Evolutionary conservation across 345 rosid genomes (phyloP).

Genomic region (Geranium rotundifolium): DNA sequence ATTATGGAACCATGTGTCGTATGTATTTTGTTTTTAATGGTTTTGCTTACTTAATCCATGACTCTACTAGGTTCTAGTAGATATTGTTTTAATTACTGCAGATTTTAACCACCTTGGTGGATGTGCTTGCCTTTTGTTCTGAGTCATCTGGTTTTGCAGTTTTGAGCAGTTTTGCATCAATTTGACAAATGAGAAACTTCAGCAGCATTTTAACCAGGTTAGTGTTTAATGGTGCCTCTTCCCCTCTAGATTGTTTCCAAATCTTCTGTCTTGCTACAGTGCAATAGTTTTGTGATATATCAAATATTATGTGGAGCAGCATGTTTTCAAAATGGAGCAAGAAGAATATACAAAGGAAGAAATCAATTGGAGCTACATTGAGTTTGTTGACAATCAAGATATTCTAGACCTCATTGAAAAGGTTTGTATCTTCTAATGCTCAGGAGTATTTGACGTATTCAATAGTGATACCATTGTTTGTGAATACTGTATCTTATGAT

Average conservation of each 20-base stretch:
- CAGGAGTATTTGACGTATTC: constrained; percentile 3
- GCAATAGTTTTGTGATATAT: background rate
- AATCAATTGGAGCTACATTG: constrained; percentile 99
- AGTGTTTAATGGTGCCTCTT: constrained; percentile 10
- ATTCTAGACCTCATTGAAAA: constrained; percentile 92
- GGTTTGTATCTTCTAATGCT: constrained; percentile 37
- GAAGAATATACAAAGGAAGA: constrained; percentile 94
- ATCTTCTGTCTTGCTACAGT: constrained; percentile 12
- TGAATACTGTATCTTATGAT: background rate
- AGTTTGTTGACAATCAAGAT: constrained; percentile 90
- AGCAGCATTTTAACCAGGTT: constrained; percentile 99
- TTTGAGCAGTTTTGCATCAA: constrained; percentile 99
- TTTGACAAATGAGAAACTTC: constrained; percentile 97
- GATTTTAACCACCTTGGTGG: background rate
- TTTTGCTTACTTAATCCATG: background rate
- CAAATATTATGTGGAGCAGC: constrained; percentile 35
- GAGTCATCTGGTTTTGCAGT: constrained; percentile 40
- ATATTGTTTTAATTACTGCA: too few species aligned
- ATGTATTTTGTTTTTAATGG: background rate
- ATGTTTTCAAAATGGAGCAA: constrained; percentile 99
- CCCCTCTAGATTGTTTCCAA: constrained; percentile 3
- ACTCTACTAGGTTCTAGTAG: background rate
- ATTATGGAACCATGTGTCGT: background rate
- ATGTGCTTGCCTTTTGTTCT: constrained; percentile 6
- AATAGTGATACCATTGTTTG: background rate